Base-by-base conservation (phyloP, 140 eudicot species). In the Bidens hawaiensis region DNA sequence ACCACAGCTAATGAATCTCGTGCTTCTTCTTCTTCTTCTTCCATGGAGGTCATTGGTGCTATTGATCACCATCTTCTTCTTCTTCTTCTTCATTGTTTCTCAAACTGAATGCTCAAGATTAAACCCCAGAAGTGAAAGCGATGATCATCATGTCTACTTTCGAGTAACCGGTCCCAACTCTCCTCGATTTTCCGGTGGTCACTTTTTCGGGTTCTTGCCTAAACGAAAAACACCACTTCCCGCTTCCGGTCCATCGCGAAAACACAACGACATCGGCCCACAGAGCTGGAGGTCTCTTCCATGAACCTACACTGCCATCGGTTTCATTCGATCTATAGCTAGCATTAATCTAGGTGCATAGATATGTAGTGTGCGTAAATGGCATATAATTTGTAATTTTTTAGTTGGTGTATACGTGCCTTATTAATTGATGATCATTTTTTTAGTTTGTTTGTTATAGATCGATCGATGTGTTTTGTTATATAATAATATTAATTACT, bases 191-290 rank as follows among this genome's bases (percentile, higher is more conserved):
- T 55, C 69, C 18, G 82, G 75, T 30, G 82, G 75, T 30, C 76
- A 81, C 61, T 88, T 82, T 24, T 15, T 63, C 16, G 84, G 84
- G n/a, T 84, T 62, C 72, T 51, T 88, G 75, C 96, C 96, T 1
- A 84, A 81, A 61, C 73, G 94, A 53, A 56, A 53, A 33, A 61
- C 55, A 28, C 85, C 87, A 3, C 56, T 88, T 23, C 94, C 94
- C 2, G 62, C 78, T 14, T 88, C 96, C 2, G 94, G 78, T 55
- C 96, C 96, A 3, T 88, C 96, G 2, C 69, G 94, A 66, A 88
- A 80, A 52, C 96, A 88, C 82, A 88, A 88, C 27, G 87, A 82
- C 45, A 72, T 88, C 61, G 90, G 96, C 34, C 66, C 73, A 7
- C 79, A 79, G 42, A 53, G 24, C 33, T 65, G 69, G 75, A 68